Base-by-base conservation (phyloP, 2,329 filamentous ascomycete species). In the Curvularia lunata region DNA sequence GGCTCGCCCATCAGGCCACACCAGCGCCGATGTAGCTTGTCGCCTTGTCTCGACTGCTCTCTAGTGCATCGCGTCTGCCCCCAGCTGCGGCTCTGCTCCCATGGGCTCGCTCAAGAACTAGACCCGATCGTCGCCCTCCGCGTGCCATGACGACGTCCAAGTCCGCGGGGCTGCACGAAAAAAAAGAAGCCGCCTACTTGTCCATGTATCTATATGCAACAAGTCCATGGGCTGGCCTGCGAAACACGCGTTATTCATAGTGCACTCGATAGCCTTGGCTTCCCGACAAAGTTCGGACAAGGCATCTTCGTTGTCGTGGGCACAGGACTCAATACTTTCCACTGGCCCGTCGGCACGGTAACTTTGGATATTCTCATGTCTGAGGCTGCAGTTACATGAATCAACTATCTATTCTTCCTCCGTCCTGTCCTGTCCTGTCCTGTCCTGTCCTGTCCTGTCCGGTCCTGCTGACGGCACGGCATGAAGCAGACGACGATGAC, bases 1-100 rank as follows among this genome's bases (percentile, higher is more conserved):
- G 38, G 23, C 16, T 56, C 52, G 45, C 57, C 54, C 27, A 37
- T 58, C 54, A 48, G 61, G 54, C 57, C 63, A 54, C 43, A 53
- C 48, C 47, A 45, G 45, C 27, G 53, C 53, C 7, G 25, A 13
- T 7, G 52, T 49, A 37, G 30, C 38, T 23, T 10, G 13, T 21
- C 38, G 60, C 30, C 43, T 51, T 40, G 61, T 51, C 55, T 57
- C 48, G 52, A 50, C 34, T 51, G 30, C 30, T 32, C 10, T 16
- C 30, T 32, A 32, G 12, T 16, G 4, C 30, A 32, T 32, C 10
- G 30, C 34, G 49, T 19, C 48, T 30, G 27, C 9, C 9, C 9
- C 27, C 27, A 8, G 27, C 27, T 30, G 27, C 4, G 27, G 27
- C 27, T 30, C 27, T 30, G 27, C 7, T 30, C 27, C 27, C 27